These are phyloP conservation scores for Terfezia boudieri DNA, from an alignment of 495 filamentous ascomycete genomes.

Conservation along the genomic window DNA sequence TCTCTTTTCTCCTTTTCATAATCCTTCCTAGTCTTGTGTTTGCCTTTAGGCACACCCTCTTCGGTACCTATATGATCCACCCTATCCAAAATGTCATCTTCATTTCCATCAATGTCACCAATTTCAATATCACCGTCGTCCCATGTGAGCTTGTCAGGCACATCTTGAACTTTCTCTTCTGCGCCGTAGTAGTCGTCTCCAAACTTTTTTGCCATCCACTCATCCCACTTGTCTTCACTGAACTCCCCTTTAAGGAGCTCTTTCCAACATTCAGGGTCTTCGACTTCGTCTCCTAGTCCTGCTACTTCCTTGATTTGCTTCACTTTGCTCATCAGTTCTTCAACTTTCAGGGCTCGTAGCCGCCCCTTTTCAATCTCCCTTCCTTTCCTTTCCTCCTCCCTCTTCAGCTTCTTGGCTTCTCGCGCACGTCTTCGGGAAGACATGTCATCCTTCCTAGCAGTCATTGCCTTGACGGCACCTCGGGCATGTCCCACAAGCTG, in stretches of 20 bases:
- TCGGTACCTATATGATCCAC: conserved; percentile 23
- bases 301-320: conserved; percentile 68
- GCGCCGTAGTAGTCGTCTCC: conserved; percentile 73
- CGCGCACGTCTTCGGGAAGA: conserved; percentile 52
- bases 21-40: conserved; percentile 41
- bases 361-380: conserved; percentile 62
- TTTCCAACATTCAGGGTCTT: conserved; percentile 56
- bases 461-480: conserved; percentile 54
- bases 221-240: conserved; percentile 69
- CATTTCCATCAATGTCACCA: conserved; percentile 44
- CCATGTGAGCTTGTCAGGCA: conserved; percentile 58
- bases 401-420: conserved; percentile 50
- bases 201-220: conserved; percentile 68
- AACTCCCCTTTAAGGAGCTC: conserved; percentile 65
- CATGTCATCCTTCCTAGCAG: conserved; percentile 61
- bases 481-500: conserved; percentile 72
- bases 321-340: conserved; percentile 66
- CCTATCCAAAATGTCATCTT: conserved; percentile 18
- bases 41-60: conserved; percentile 21
- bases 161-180: conserved; percentile 30
- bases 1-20: conserved; percentile 42
- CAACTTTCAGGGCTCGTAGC: conserved; percentile 64
- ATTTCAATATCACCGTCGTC: conserved; percentile 90
- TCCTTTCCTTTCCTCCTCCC: conserved; percentile 54
- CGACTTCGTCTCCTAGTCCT: conserved; percentile 41